phyloP scores from a whole-genome alignment of 495 filamentous ascomycete species.

The Trichoderma virens region DNA sequence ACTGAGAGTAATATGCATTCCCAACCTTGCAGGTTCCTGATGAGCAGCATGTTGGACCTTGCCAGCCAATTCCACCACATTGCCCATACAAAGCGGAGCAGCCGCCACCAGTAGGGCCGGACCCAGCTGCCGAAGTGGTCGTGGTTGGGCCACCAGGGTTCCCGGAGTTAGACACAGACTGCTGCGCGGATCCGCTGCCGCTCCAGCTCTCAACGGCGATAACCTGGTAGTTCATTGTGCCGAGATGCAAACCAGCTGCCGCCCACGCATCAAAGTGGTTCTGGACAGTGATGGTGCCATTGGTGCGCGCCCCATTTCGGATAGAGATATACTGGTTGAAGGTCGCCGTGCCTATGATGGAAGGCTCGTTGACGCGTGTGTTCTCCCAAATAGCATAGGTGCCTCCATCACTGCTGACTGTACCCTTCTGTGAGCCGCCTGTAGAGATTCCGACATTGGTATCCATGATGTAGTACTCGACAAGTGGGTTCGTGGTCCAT shows the following conservation, averaged over 20 bases:
- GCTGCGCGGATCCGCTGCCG: slow-evolving; percentile 30
- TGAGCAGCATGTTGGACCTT: slow-evolving; percentile 14
- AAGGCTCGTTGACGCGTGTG: slow-evolving; percentile 49
- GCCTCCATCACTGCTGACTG: slow-evolving; percentile 48
- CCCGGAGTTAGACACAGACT: slow-evolving; percentile 24
- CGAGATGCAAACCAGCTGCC: slow-evolving; percentile 39
- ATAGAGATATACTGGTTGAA: slow-evolving; percentile 53
- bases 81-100: slow-evolving; percentile 16
- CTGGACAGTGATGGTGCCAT: slow-evolving; percentile 39
- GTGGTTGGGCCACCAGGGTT: background rate
- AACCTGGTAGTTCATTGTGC: slow-evolving; percentile 49
- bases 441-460: slow-evolving; percentile 28
- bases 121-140: background rate
- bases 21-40: slow-evolving; percentile 15
- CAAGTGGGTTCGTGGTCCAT: slow-evolving; percentile 48
- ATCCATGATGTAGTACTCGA: slow-evolving; percentile 58
- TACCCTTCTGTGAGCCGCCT: slow-evolving; percentile 38
- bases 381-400: slow-evolving; percentile 57
- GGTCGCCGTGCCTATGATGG: slow-evolving; percentile 45
- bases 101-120: background rate
- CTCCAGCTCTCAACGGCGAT: slow-evolving; percentile 28
- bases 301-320: slow-evolving; percentile 36
- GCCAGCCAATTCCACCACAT: slow-evolving; percentile 17
- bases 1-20: slow-evolving; percentile 20
- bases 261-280: slow-evolving; percentile 62